phyloP scores from a whole-genome alignment of 441 rosid genomes.

The Aquilaria agallochum region DNA sequence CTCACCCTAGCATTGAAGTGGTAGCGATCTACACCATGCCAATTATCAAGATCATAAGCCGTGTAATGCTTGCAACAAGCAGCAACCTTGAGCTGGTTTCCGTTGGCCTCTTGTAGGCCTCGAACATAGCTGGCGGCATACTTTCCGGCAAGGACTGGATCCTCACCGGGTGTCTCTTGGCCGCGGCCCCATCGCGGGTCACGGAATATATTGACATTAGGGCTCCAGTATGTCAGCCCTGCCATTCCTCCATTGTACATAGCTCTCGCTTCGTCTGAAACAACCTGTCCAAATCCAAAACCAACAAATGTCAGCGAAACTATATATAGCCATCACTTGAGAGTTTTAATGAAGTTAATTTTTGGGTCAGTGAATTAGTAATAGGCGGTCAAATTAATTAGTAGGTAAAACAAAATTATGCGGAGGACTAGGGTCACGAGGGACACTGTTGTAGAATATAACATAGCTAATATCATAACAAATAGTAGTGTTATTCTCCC shows the following conservation, averaged over 20 bases:
- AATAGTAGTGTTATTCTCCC: too few species aligned
- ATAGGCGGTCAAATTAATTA: too few species aligned
- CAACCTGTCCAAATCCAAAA: slow-evolving; percentile 28
- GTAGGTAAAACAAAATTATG: too few species aligned
- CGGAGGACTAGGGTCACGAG: too few species aligned
- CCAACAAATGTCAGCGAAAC: too few species aligned
- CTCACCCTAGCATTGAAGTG: slow-evolving; percentile 68
- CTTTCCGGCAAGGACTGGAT: slow-evolving; percentile 54
- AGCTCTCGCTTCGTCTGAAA: slow-evolving; percentile 78
- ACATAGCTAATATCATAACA: too few species aligned
- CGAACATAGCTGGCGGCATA: slow-evolving; percentile 62
- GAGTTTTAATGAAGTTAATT: too few species aligned
- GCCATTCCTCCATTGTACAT: slow-evolving; percentile 79
- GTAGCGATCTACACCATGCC: slow-evolving; percentile 71
- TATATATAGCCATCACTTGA: too few species aligned
- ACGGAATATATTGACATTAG: slow-evolving; percentile 68
- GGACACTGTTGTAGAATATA: too few species aligned
- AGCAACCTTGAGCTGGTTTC: slow-evolving; percentile 61
- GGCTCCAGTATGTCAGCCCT: slow-evolving; percentile 73
- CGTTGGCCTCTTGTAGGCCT: slow-evolving; percentile 51
- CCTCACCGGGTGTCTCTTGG: slow-evolving; percentile 83
- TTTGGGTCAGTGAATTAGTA: too few species aligned
- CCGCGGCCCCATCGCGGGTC: slow-evolving; percentile 91
- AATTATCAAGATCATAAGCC: slow-evolving; percentile 74
- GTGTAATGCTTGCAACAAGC: slow-evolving; percentile 83